phyloP scores from a whole-genome alignment of 306 rosid genomes.

The Hippophae tibetana region DNA sequence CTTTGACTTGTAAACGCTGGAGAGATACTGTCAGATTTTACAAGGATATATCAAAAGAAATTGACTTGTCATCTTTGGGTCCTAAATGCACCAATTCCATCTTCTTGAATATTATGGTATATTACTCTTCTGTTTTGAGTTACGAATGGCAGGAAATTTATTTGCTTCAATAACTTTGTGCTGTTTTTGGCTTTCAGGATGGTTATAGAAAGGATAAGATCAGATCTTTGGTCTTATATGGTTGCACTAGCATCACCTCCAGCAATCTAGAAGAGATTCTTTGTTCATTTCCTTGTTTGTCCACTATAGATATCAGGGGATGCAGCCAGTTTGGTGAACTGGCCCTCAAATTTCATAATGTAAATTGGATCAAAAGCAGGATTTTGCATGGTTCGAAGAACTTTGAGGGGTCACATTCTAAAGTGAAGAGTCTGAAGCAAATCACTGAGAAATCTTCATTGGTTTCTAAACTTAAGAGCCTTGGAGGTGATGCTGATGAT shows the following conservation, averaged over 20 bases:
- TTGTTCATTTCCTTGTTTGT: constrained; percentile 55
- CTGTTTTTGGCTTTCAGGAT: constrained; percentile 56
- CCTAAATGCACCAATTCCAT: constrained; percentile 62
- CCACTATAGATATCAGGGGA: constrained; percentile 72
- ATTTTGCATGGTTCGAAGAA: constrained; percentile 31
- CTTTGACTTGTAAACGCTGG: constrained; percentile 90
- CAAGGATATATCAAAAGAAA: constrained; percentile 61
- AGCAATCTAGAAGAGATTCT: constrained; percentile 69
- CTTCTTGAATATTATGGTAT: constrained; percentile 63
- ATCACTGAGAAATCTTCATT: constrained; percentile 49
- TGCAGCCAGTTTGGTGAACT: constrained; percentile 79
- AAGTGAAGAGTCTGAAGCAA: constrained; percentile 62
- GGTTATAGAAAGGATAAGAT: constrained; percentile 61
- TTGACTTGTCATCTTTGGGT: constrained; percentile 69
- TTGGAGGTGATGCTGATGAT: constrained; percentile 51
- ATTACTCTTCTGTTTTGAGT: constrained; percentile 21
- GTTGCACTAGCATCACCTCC: constrained; percentile 65
- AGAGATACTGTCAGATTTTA: constrained; percentile 62
- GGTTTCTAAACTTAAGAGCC: constrained; percentile 45
- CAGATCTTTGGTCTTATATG: constrained; percentile 57
- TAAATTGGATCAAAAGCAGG: constrained; percentile 78
- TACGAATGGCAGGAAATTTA: constrained; percentile 11
- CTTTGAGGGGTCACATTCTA: constrained; percentile 53
- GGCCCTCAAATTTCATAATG: constrained; percentile 43
- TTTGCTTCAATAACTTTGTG: constrained; percentile 19